Base-by-base conservation (phyloP, 2,329 filamentous ascomycete genomes). In the Diaporthe sp. region DNA sequence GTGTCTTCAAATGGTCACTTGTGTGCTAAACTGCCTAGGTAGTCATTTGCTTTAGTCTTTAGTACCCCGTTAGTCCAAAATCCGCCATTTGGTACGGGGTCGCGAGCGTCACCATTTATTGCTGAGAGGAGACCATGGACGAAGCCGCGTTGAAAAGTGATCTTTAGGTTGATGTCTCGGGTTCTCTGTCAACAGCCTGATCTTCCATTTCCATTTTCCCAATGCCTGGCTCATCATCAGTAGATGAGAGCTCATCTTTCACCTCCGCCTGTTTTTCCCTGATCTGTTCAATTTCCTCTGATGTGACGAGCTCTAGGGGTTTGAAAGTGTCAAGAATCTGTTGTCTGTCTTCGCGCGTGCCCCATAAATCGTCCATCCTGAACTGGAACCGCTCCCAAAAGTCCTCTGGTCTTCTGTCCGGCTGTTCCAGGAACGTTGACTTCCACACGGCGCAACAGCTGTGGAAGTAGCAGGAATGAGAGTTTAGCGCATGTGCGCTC, bases 361-460 rank as follows among this genome's bases (percentile, higher is more conserved):
- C 62, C 62, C 62, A 68, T 15, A 68, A 8, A 3, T 22, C 44
- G 3, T 34, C 12, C 62, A 73, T 55, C 17, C n/a, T 65, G 44
- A 34, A 4, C 8, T 53, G 46, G 34, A 42, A 67, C 5, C 37
- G 49, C 42, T 28, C 46, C 71, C 58, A 62, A n/a, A 73, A 73
- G 1, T 55, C 25, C 28, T 46, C 71, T 3, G 58, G 5, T 19
- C 53, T 34, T 6, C 37, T 31, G 49, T 49, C 28, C 28, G 67
- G 73, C 5, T 62, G n/a, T 19, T 72, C 55, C 37, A 65, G 58
- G 25, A 37, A 72, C 7, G 73, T 75, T 49, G 37, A 44, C 67
- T 72, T 75, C 73, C 73, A 75, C 7, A 75, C 10, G 44, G 73
- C 73, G 31, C 57, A 67, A 22, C 73, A 75, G 67, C 57, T 49